Evolutionary conservation across 352 stramenopile species (phyloP), one percentile per base, ranked within the genome.

Genomic region (Phytophthora pistaciae): DNA sequence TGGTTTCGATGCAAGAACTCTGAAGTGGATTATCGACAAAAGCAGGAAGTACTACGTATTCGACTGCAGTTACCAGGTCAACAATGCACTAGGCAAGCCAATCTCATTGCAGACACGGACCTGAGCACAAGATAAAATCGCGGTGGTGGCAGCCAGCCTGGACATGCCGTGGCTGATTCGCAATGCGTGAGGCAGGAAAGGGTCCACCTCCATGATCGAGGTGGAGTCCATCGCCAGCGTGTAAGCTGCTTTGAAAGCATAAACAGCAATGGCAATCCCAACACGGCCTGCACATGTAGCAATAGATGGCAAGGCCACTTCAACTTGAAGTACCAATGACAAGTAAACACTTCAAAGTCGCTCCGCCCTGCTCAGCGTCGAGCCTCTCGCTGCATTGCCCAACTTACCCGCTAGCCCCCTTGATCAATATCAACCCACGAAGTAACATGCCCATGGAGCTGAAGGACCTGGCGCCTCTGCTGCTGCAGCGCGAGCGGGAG

Each of bases 291-390:
- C 9, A 8, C 8, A 38, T 13, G 25, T 29, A 29, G 33, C 33
- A 42, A 46, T 38, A 16, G 5, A 20, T 40, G 9, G 6, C 48
- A 55, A 16, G 4, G 20, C 46, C 58, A 33, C 62, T 70, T 70
- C 42, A 70, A 70, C 27, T 70, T 70, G 56, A 66, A 66, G 64
- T 59, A 50, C 18, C 42, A 48, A 48, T 55, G 64, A 70, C 56
- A 56, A 60, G 64, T 70, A 70, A 70, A 70, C 64, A 66, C 46
- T 60, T 64, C 54, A 53, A 64, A n/a, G 63, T 38, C 25, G 38
- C 16, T 18, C 3, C 29, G 44, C 54, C 55, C 46, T 58, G 54
- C 64, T 60, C 55, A 59, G 8, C 11, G 16, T n/a, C 16, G 16
- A 23, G 42, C n/a, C 18, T 2, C 42, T 55, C 10, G 5, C 23